Percentiles rank a stretch among this genome's conserved stretches.
Evolutionary conservation across 257 asterid genomes (phyloP).

Genomic region (Catharanthus roseus): DNA sequence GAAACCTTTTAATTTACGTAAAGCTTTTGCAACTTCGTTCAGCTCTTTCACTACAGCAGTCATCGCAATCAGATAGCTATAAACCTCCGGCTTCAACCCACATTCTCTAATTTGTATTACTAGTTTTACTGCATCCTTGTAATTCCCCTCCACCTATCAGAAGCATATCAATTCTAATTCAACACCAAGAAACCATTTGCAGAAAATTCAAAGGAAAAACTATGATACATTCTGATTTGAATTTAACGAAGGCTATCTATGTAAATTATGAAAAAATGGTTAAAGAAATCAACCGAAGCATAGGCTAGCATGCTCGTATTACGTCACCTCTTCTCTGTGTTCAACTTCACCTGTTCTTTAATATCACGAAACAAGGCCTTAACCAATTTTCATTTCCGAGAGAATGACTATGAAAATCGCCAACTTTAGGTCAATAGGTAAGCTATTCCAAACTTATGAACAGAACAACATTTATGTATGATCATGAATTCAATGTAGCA

Average conservation of each 20-base stretch:
- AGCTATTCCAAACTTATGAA: too few species aligned
- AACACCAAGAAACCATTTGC: background rate
- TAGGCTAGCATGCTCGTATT: background rate
- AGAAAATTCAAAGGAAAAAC: background rate
- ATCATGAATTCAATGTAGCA: too few species aligned
- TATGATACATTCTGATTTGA: background rate
- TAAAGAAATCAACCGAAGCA: background rate
- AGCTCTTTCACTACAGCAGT: slow-evolving; percentile 89
- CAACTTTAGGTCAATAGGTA: too few species aligned
- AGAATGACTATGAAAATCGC: too few species aligned
- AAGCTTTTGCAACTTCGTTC: slow-evolving; percentile 73
- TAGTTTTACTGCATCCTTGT: slow-evolving; percentile 60
- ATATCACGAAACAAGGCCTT: background rate
- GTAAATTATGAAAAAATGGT: background rate
- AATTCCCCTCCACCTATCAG: slow-evolving; percentile 79
- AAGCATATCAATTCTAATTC: background rate
- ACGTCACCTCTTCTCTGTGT: background rate
- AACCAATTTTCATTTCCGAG: background rate
- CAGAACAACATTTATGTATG: too few species aligned
- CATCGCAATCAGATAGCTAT: slow-evolving; percentile 92
- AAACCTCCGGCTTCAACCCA: slow-evolving; percentile 74
- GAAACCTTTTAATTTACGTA: slow-evolving; percentile 68
- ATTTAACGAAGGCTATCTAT: background rate
- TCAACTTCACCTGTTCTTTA: background rate
- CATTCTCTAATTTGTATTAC: slow-evolving; percentile 64